Conservation (phyloP, 345 rosid species). For the Camelina laxa region DNA sequence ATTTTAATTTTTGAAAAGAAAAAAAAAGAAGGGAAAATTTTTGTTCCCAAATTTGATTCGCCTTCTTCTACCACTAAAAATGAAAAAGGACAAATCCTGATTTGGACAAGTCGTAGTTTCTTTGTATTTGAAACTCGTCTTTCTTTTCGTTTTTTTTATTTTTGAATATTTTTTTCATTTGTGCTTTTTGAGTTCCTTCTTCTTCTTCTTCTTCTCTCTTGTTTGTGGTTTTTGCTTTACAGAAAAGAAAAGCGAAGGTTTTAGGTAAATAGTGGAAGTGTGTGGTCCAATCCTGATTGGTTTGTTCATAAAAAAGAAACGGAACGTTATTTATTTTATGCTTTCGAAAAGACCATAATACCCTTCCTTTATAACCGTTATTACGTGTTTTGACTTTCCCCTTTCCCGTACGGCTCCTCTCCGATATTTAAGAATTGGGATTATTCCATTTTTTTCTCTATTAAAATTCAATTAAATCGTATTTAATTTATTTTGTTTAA, state of each 20-base stretch:
- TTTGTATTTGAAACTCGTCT: conserved; percentile 11
- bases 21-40: background rate
- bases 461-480: too few species aligned
- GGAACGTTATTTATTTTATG: background rate
- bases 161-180: background rate
- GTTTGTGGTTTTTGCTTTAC: conserved; percentile 28
- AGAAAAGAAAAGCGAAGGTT: conserved; percentile 41
- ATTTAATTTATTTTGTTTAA: background rate
- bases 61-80: conserved; percentile 13
- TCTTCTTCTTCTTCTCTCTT: conserved; percentile 5
- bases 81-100: conserved; percentile 15
- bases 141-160: background rate
- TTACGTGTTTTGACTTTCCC: conserved; percentile 38
- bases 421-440: background rate
- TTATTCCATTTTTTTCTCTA: conserved; percentile 28
- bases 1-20: background rate
- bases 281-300: conserved; percentile 32
- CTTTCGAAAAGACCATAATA: background rate
- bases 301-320: conserved; percentile 27
- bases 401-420: conserved; percentile 29
- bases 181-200: conserved; percentile 3
- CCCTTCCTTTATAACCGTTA: conserved; percentile 8
- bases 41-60: conserved; percentile 27
- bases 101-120: conserved; percentile 39
- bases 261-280: conserved; percentile 32